Percentiles rank a stretch among this genome's conserved stretches.
Conservation (phyloP, 2,329 filamentous ascomycete species). For the Samsoniella hepiali region DNA sequence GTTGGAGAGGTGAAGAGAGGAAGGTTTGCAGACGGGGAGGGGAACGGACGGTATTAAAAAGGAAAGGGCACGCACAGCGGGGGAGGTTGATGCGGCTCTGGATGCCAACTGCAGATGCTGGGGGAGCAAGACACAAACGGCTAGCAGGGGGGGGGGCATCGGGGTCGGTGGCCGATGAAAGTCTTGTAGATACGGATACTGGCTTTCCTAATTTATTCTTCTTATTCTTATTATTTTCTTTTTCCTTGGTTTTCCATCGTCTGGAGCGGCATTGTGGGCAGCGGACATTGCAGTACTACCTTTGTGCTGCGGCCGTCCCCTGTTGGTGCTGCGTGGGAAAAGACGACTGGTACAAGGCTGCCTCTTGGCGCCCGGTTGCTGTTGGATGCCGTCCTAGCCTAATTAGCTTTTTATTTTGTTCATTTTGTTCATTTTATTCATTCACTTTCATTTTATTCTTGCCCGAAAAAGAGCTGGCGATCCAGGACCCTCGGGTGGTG, state of each 20-base stretch:
- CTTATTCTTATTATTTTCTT: too few relatives aligned
- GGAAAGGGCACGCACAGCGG: neutral
- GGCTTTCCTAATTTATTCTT: neutral
- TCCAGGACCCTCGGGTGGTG: neutral
- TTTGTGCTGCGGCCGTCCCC: too few relatives aligned
- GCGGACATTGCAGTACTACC: slow-evolving; percentile 2
- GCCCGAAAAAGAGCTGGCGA: neutral
- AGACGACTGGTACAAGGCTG: too few relatives aligned
- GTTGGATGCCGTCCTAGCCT: too few relatives aligned
- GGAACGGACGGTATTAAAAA: neutral
- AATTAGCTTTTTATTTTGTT: too few relatives aligned
- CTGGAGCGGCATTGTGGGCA: neutral
- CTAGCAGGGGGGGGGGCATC: neutral
- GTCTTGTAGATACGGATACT: neutral
- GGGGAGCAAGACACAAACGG: neutral
- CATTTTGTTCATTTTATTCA: too few relatives aligned
- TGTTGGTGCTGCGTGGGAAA: too few relatives aligned
- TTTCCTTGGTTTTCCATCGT: neutral
- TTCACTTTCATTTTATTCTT: too few relatives aligned
- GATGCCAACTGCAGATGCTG: neutral
- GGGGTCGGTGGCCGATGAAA: neutral
- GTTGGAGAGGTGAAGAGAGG: neutral
- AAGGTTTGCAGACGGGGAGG: neutral
- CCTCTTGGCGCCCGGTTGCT: too few relatives aligned
- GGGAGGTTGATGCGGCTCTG: slow-evolving; percentile 8